A percentile compares a stretch with the other conserved stretches of the same genome.
These are phyloP conservation scores for Candida morakotiae DNA, from an alignment of 805 yeast genomes.

Conservation along the genomic window DNA sequence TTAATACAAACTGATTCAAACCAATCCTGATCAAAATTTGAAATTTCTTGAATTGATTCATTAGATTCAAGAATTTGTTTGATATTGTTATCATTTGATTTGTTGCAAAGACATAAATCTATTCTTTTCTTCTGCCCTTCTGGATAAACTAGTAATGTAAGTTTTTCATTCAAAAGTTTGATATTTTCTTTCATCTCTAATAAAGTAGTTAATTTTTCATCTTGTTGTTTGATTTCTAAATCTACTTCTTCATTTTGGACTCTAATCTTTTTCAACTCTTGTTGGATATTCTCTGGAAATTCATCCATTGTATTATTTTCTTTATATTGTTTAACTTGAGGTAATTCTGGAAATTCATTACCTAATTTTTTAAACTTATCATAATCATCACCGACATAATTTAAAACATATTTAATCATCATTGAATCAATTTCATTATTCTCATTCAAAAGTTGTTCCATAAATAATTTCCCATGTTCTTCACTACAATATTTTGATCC, in stretches of 20 bases:
- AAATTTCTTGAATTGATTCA: slow-evolving; percentile 10
- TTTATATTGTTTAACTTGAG: slow-evolving; percentile 23
- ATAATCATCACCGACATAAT: slow-evolving; percentile 15
- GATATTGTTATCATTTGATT: slow-evolving; percentile 8
- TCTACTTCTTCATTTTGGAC: slow-evolving; percentile 9
- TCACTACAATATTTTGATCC: slow-evolving; percentile 69
- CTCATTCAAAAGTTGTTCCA: slow-evolving; percentile 17
- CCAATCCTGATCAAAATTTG: slow-evolving; percentile 12
- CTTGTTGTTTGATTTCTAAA: slow-evolving; percentile 4
- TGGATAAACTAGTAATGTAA: slow-evolving; percentile 13
- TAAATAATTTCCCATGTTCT: slow-evolving; percentile 59
- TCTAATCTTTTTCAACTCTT: slow-evolving; percentile 9
- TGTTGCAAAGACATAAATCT: slow-evolving; percentile 55
- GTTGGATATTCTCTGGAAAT: slow-evolving; percentile 9
- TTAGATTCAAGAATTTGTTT: slow-evolving; percentile 4
- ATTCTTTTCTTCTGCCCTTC: slow-evolving; percentile 23
- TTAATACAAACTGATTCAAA: slow-evolving; percentile 37
- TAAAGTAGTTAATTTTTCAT: slow-evolving; percentile 19
- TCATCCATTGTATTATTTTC: slow-evolving; percentile 9
- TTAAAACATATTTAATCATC: slow-evolving; percentile 22
- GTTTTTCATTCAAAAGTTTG: slow-evolving; percentile 33
- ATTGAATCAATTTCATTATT: slow-evolving; percentile 11
- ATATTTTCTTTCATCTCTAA: slow-evolving; percentile 31
- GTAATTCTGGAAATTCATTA: slow-evolving; percentile 40
- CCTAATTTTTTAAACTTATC: slow-evolving; percentile 24